A percentile compares a stretch with the other conserved stretches of the same genome.
Evolutionary conservation across 345 rosid genomes (phyloP).

Genomic region (Salix viminalis): DNA sequence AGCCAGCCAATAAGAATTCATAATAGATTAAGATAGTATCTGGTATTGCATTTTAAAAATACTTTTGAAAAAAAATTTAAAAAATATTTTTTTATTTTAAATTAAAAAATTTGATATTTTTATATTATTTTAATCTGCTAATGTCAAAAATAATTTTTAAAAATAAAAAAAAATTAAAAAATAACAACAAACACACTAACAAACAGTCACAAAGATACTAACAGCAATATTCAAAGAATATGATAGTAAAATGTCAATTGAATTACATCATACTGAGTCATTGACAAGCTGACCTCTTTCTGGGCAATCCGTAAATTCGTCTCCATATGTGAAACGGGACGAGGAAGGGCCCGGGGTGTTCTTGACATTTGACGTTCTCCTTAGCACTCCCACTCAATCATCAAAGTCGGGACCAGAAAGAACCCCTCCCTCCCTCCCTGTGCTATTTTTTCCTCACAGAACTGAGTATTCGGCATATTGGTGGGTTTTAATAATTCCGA

Average conservation of each 20-base stretch:
- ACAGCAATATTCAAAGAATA: too few species aligned
- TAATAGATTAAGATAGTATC: too few species aligned
- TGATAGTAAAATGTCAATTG: too few species aligned
- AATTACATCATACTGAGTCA: too few species aligned
- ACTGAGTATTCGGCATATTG: not conserved
- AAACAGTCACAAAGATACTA: too few species aligned
- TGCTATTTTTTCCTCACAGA: not conserved
- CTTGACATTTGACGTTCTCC: not conserved
- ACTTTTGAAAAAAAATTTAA: too few species aligned
- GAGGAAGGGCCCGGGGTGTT: not conserved
- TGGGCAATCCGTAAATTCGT: not conserved
- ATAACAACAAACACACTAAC: too few species aligned
- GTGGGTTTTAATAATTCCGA: not conserved
- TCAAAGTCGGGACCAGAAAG: slow-evolving; percentile 3
- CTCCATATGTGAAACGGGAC: not conserved
- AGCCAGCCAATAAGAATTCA: too few species aligned
- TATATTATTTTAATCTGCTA: fast-evolving
- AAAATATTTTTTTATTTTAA: too few species aligned
- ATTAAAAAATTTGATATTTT: too few species aligned
- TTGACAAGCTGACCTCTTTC: too few species aligned
- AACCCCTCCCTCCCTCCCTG: not conserved
- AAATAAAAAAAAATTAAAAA: not conserved
- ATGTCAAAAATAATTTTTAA: not conserved
- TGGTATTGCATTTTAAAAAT: too few species aligned
- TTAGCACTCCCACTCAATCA: slow-evolving; percentile 3